Base-by-base conservation (phyloP, 2,329 filamentous ascomycete species). In the Claviceps cyperi region DNA sequence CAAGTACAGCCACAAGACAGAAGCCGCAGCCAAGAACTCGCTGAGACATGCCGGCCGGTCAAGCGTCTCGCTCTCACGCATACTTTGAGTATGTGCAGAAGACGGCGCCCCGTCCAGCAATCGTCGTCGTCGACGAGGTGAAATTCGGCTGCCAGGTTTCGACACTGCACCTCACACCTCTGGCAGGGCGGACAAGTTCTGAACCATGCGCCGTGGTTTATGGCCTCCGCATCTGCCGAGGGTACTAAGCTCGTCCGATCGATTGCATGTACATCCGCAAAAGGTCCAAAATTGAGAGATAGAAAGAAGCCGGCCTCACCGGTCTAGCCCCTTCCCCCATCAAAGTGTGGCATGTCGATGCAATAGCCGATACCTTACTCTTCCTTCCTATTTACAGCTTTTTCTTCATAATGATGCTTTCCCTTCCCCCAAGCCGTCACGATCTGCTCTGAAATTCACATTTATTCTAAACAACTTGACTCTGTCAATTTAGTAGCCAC, bases 1-100 rank as follows among this genome's bases (percentile, higher is more conserved):
- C 28, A 32, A 11, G 9, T 32, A 32, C 28, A 32, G 28, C 28
- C 9, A 32, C 28, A 32, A 9, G n/a, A 32, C 28, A 32, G 28
- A 32, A 24, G 24, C 8, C 24, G 24, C 24, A 24, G 28, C 28
- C 28, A 32, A 32, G 28, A 32, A 11, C 28, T 32, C 28, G 28
- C 28, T 11, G 28, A 32, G 28, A 32, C 43, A 35, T 44, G 24
- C 5, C 43, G 21, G 13, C 7, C 8, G 8, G 24, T 44, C 15
- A 44, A 35, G 43, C 43, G 15, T 3, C 35, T 43, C n/a, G n/a
- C n/a, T n/a, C n/a, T n/a, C n/a, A n/a, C 1, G 58, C 61, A 0
- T 63, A 68, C 48, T 62, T 68, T 28, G 59, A 66, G 50, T 70
- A 63, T 53, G 53, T 66, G 35, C 59, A 59, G 43, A 62, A 65